Percentiles rank a stretch among this genome's conserved stretches.
Conservation (phyloP, 768 basidiomycete species). For the Myochromella boudieri region DNA sequence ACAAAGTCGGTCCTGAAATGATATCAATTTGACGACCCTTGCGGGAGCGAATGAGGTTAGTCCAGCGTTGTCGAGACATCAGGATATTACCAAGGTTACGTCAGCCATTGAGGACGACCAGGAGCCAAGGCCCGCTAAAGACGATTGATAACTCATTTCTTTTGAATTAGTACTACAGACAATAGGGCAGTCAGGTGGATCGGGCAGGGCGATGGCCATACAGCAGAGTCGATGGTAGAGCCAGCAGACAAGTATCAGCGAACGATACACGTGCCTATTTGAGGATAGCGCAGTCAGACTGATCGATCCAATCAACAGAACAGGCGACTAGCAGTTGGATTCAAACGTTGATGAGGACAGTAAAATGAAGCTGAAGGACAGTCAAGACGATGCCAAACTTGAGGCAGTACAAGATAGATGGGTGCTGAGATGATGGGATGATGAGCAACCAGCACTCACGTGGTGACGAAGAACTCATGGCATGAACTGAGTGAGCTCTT, state of each 20-base stretch:
- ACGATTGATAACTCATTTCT: too few species aligned
- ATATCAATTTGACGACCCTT: constrained; percentile 5
- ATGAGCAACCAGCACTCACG: constrained; percentile 12
- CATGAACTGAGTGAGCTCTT: constrained; percentile 9
- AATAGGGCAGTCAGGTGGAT: too few species aligned
- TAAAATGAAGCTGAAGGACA: not conserved
- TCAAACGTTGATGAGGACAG: not conserved
- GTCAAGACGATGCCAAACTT: not conserved
- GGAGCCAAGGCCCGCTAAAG: too few species aligned
- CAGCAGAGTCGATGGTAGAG: too few species aligned
- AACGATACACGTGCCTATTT: constrained; percentile 1
- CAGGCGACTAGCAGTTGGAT: constrained; percentile 1
- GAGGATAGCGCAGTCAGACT: not conserved
- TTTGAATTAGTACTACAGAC: too few species aligned
- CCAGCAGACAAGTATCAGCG: too few species aligned
- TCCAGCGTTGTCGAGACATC: too few species aligned
- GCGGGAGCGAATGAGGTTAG: constrained; percentile 12
- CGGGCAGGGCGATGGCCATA: too few species aligned
- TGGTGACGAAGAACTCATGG: constrained; percentile 7
- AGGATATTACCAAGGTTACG: too few species aligned
- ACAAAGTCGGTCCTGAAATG: too few species aligned
- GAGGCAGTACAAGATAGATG: not conserved
- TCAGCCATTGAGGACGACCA: too few species aligned
- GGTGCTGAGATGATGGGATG: not conserved
- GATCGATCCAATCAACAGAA: too few species aligned